Evolutionary conservation across 1,284 basidiomycete species (phyloP).

Genomic region (Cerrena zonata): DNA sequence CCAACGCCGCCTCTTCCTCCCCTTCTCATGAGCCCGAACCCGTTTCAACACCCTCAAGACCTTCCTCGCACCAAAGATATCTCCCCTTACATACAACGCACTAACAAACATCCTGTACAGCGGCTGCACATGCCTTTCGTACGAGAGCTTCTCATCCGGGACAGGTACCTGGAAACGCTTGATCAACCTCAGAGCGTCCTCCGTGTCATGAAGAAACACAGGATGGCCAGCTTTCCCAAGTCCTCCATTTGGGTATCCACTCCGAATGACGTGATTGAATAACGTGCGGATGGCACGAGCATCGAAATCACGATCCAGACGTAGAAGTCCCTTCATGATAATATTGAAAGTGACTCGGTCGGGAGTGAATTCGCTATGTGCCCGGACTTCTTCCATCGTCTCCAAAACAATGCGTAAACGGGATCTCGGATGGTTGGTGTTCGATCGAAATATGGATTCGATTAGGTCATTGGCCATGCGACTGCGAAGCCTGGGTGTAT

Average conservation of each 20-base stretch:
- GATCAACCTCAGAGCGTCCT: not conserved
- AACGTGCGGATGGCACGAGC: slow-evolving; percentile 39
- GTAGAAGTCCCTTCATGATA: slow-evolving; percentile 48
- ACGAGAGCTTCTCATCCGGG: slow-evolving; percentile 38
- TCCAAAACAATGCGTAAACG: not conserved
- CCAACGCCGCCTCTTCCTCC: not conserved
- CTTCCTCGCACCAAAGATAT: slow-evolving; percentile 44
- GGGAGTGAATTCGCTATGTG: slow-evolving; percentile 40
- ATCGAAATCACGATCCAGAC: slow-evolving; percentile 40
- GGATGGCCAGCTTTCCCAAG: slow-evolving; percentile 11
- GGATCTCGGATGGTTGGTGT: slow-evolving; percentile 8
- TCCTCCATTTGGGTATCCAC: slow-evolving; percentile 46
- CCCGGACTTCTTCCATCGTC: slow-evolving; percentile 33
- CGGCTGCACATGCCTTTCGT: slow-evolving; percentile 52
- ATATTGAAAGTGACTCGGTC: slow-evolving; percentile 66
- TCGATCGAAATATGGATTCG: slow-evolving; percentile 34
- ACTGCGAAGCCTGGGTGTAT: slow-evolving; percentile 32
- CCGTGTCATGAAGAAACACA: slow-evolving; percentile 14
- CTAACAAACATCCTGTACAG: slow-evolving; percentile 68
- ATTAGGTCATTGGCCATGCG: slow-evolving; percentile 52
- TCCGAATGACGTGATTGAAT: slow-evolving; percentile 54
- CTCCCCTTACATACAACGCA: slow-evolving; percentile 50
- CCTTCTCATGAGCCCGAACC: slow-evolving; percentile 22
- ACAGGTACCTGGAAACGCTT: slow-evolving; percentile 28
- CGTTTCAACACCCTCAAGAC: slow-evolving; percentile 53